These are phyloP conservation scores for Euphorbia celastroides DNA, from an alignment of 441 rosid genomes.

Conservation along the genomic window DNA sequence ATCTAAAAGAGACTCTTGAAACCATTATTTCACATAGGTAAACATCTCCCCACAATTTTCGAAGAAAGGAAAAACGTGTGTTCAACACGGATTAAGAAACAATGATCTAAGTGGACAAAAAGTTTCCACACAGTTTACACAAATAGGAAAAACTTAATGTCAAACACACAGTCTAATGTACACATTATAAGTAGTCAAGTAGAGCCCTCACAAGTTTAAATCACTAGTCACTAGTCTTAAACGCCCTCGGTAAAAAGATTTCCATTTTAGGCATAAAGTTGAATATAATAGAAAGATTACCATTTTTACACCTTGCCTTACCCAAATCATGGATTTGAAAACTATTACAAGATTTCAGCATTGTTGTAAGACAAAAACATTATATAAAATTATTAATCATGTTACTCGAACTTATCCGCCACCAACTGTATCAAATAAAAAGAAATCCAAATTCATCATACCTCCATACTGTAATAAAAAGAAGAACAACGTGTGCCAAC, in stretches of 20 bases:
- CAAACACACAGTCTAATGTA: background rate
- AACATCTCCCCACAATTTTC: too few relatives aligned
- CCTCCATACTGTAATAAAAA: background rate
- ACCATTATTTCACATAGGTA: too few relatives aligned
- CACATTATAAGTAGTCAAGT: background rate
- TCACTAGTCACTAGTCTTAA: background rate
- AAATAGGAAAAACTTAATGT: background rate
- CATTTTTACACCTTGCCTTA: background rate
- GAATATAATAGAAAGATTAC: too few relatives aligned
- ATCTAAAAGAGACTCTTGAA: too few relatives aligned
- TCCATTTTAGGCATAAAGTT: background rate
- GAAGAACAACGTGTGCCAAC: too few relatives aligned
- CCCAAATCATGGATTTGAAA: background rate
- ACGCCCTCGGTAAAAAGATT: too few relatives aligned
- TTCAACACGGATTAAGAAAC: background rate
- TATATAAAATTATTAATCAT: background rate
- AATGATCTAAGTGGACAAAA: background rate
- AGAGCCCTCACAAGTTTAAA: background rate
- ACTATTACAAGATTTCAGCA: background rate
- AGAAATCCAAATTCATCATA: background rate
- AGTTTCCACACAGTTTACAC: background rate
- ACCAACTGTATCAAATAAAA: background rate
- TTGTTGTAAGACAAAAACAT: too few relatives aligned
- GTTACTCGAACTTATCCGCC: background rate
- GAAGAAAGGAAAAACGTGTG: background rate